Evolutionary conservation across 331 rosid genomes (phyloP), one percentile per base, ranked within the genome.

Genomic region (Cydonia oblonga): DNA sequence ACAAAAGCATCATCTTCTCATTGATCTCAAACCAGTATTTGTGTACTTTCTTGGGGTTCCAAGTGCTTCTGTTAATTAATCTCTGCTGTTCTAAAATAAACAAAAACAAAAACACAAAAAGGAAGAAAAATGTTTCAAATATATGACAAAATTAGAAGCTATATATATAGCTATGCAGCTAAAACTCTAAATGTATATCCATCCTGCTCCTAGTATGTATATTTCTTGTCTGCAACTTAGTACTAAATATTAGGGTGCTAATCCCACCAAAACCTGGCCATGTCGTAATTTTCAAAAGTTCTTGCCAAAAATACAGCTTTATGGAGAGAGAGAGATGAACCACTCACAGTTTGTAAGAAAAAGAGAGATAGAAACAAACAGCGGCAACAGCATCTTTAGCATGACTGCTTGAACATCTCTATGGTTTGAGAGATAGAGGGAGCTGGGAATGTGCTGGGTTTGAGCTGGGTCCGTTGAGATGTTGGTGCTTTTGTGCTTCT

Each of bases 401-500:
- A 70, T 26, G 75, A 38, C 54, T 69, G 71, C 42, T 64, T 32
- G 22, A 58, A 57, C 62, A 6, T 23, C 62, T 57, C 28, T 23
- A 68, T 13, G 54, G 54, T 49, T 49, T 49, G 54, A 18, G 54
- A 49, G 46, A 40, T 15, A 40, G 46, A 40, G 44, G 10, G 46
- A 38, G 57, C 35, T 29, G 56, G 30, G 67, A 6, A 18, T 25
- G 76, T 64, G 72, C 19, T 13, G 71, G 60, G 59, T 42, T 56
- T 19, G 70, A 38, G 57, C 49, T 18, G 64, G 56, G 35, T 49
- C 67, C 67, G 14, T 76, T 61, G 63, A 2, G 20, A 29, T 59
- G 49, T 49, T 71, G 64, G 61, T 30, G 65, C 32, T 14, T 24
- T 61, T 78, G 77, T 85, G 86, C 81, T 75, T 77, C 83, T 74